Conservation (phyloP, 2,329 filamentous ascomycete species). For the Trichoderma cornu-damae region DNA sequence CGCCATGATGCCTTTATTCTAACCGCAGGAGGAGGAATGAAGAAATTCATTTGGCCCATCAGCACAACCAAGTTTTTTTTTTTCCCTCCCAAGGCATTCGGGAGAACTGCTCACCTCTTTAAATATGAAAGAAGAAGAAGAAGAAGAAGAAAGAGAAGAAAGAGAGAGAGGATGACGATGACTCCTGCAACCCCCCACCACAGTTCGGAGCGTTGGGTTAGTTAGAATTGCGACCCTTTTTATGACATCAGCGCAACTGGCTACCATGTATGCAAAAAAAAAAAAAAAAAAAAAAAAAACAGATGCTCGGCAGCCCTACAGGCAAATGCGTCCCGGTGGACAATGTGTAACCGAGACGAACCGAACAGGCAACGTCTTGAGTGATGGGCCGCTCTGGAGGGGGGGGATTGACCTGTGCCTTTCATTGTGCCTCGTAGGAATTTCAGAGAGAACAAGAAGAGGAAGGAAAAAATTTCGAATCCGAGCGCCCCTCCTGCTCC, state of each 20-base stretch:
- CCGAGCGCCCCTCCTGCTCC: conserved; percentile 10
- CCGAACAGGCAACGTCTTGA: neutral
- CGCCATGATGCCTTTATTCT: conserved; percentile 28
- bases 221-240: conserved; percentile 2
- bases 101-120: conserved; percentile 6
- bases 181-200: conserved; percentile 18
- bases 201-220: neutral
- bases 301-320: neutral
- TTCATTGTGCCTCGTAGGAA: conserved; percentile 4
- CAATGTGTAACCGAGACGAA: neutral
- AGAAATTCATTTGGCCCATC: neutral
- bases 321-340: neutral
- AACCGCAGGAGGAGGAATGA: neutral
- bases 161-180: neutral
- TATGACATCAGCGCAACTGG: conserved; percentile 16
- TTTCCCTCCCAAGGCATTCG: no score
- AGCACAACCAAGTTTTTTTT: no score
- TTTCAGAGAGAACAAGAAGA: neutral
- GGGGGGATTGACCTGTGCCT: neutral
- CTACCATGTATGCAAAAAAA: neutral
- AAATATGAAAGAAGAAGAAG: neutral
- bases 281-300: neutral
- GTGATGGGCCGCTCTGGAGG: neutral
- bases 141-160: neutral
- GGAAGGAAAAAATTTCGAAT: conserved; percentile 13